Base-by-base conservation (phyloP, 441 rosid species). In the Corymbia citriodora region DNA sequence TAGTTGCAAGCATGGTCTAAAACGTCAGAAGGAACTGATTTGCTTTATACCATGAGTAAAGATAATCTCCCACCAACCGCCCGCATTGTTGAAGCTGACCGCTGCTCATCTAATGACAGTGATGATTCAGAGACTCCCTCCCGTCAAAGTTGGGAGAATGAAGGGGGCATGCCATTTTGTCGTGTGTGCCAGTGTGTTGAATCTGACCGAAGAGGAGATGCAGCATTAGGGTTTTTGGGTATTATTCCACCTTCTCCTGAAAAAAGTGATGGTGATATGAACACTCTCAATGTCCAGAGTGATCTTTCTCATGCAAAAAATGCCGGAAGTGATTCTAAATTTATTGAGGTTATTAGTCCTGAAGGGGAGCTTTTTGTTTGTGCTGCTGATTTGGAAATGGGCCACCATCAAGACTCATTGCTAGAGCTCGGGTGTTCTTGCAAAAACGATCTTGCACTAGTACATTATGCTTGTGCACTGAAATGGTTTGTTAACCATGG, bases 401-500 rank as follows among this genome's bases (percentile, higher is more conserved):
- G 99, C 89, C 91, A 88, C 63, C 95, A 93, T 55, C 93, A 93
- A 52, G 96, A 96, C 50, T 87, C 91, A 17, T 93, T 97, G 90
- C 90, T 96, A 87, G 99, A 95, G 89, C 99, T 97, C 16, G 99
- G 99, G 57, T 97, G 99, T 92, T 95, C 96, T 89, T 98, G 99
- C 93, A 98, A 96, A 92, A 96, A 90, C 55, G 99, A 98, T 93
- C 98, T 98, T 40, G 97, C 98, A 55, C 92, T 96, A 17, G 99
- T 98, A 25, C 99, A 97, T 90, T 98, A 97, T 90, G 96, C 98
- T 14, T 98, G 99, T 92, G 99, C 99, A 15, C 96, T 98, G 90
- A 98, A 98, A 93, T 98, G 99, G 99, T 98, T 98, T 91, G 96
- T 98, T 50, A 98, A 93, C 94, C 99, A 95, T 86, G 99, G 99